Evolutionary conservation across 306 rosid species (phyloP).

Genomic region (Mimosa bimucronata): DNA sequence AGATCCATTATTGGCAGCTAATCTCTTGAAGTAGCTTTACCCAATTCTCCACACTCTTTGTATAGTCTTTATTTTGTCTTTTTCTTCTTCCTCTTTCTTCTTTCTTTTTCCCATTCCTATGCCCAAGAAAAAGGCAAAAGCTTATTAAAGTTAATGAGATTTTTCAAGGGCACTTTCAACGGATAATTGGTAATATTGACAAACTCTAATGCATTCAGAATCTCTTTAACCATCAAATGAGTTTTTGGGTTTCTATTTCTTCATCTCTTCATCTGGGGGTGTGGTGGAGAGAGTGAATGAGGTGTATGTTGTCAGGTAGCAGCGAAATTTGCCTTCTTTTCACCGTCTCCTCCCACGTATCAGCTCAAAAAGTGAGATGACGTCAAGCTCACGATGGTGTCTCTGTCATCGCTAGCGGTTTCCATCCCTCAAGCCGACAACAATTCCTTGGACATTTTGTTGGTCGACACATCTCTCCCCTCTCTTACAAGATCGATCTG

Average conservation of each 20-base stretch:
- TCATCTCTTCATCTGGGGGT: slow-evolving; percentile 28
- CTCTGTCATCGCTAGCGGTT: slow-evolving; percentile 49
- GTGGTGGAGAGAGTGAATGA: slow-evolving; percentile 70
- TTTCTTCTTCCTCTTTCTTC: no score
- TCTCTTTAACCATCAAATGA: slow-evolving; percentile 52
- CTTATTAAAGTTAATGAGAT: neutral
- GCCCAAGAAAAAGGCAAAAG: neutral
- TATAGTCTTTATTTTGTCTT: no score
- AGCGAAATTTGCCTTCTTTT: slow-evolving; percentile 90
- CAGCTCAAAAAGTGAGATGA: slow-evolving; percentile 61
- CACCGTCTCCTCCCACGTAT: slow-evolving; percentile 93
- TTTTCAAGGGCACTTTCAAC: neutral
- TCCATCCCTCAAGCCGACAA: slow-evolving; percentile 62
- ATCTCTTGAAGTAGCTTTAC: no score
- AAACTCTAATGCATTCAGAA: slow-evolving; percentile 44
- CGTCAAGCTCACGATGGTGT: slow-evolving; percentile 75
- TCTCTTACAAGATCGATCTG: no score
- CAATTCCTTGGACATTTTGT: slow-evolving; percentile 65
- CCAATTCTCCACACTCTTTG: no score
- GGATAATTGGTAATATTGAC: neutral
- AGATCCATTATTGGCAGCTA: no score
- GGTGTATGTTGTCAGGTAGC: slow-evolving; percentile 85
- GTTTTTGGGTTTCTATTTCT: slow-evolving; percentile 45
- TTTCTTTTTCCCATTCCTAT: neutral
- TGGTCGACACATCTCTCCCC: slow-evolving; percentile 81